Evolutionary conservation across 139 green algal species (phyloP).

Genomic region (Ostreobium quekettii): DNA sequence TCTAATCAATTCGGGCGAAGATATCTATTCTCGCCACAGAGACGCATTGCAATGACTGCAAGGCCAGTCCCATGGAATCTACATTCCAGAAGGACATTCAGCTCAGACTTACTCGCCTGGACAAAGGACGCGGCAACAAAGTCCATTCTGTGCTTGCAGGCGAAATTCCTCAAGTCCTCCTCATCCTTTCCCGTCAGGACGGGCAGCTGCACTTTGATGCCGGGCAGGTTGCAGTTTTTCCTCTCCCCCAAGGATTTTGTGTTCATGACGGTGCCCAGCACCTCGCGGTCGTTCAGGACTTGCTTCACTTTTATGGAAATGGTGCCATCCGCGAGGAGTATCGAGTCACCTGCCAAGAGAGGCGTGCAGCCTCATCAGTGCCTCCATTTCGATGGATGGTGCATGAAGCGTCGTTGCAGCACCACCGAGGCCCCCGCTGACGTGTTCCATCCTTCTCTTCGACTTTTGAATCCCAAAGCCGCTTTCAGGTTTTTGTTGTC

Average conservation of each 20-base stretch:
- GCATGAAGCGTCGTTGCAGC: neutral
- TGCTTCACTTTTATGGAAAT: conserved; percentile 41
- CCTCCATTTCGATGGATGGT: too few relatives aligned
- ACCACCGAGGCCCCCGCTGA: too few relatives aligned
- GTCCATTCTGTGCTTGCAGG: conserved; percentile 29
- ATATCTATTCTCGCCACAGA: too few relatives aligned
- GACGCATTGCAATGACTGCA: neutral
- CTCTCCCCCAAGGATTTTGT: conserved; percentile 51
- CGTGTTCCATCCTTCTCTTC: too few relatives aligned
- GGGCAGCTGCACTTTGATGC: conserved; percentile 31
- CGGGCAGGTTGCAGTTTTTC: conserved; percentile 77
- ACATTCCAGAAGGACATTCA: neutral
- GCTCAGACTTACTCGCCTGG: conserved; percentile 26
- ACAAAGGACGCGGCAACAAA: conserved; percentile 56
- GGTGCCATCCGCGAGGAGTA: conserved; percentile 55
- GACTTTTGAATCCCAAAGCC: too few relatives aligned
- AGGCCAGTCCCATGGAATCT: neutral
- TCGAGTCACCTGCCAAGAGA: conserved; percentile 46
- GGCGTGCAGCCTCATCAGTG: too few relatives aligned
- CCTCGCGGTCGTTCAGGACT: conserved; percentile 35
- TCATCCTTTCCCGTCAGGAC: conserved; percentile 38
- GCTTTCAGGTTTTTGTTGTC: too few relatives aligned
- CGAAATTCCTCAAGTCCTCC: conserved; percentile 32
- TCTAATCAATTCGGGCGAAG: too few relatives aligned
- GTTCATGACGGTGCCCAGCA: conserved; percentile 34